Evolutionary conservation across 2,329 filamentous ascomycete species (phyloP), one percentile per base, ranked within the genome.

Genomic region (Fulvia fulva): DNA sequence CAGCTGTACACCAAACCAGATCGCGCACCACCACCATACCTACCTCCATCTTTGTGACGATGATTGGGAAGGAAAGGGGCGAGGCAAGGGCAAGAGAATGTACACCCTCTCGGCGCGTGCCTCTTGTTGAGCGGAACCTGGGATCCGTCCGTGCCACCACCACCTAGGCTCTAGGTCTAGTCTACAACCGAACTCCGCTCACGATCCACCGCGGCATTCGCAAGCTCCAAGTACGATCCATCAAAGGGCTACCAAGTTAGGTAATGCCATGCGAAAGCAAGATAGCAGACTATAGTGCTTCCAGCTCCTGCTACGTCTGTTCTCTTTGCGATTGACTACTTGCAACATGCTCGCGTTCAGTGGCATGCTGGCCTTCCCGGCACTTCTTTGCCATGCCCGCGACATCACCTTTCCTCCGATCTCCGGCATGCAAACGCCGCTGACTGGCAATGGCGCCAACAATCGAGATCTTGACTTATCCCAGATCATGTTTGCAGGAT

Each of bases 21-120:
- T 76, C 14, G 73, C 73, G 56, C 70, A 76, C 51, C 74, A 81
- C 78, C 78, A 80, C 65, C 65, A 68, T 0, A 68, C 71, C 77
- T 78, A 82, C 12, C 79, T 70, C 80, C 80, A 83, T 0, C 77
- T 79, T 62, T 77, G 73, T n/a, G n/a, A n/a, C n/a, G 1, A 67
- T 65, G 0, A 68, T 64, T 0, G 74, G 73, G n/a, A 77, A 68
- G 61, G 74, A 78, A 19, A 77, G 76, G 7, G 77, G 67, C 22
- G 73, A 71, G 6, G 79, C 64, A 0, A 76, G 72, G 0, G 71
- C 73, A 1, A 81, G 66, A 6, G n/a, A n/a, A n/a, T n/a, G n/a
- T n/a, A n/a, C n/a, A n/a, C n/a, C n/a, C n/a, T n/a, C n/a, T n/a
- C n/a, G n/a, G n/a, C n/a, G n/a, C n/a, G n/a, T n/a, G n/a, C n/a